phyloP scores from a whole-genome alignment of 352 stramenopile species.

The Phytophthora constricta region DNA sequence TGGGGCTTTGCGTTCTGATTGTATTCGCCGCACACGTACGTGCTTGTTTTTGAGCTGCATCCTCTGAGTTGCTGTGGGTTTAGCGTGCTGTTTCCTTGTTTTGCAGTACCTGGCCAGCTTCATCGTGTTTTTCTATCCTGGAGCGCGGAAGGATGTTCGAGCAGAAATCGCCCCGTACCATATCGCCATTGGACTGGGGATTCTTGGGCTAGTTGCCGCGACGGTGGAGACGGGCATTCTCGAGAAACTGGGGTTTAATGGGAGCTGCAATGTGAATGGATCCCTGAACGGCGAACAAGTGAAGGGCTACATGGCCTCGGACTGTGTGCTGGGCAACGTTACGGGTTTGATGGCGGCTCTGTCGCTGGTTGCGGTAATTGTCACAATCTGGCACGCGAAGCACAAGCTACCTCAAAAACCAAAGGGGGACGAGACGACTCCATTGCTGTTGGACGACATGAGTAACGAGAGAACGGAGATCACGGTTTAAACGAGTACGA shows the following conservation, averaged over 20 bases:
- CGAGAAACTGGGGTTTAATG: slow-evolving; percentile 88
- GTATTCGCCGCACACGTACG: slow-evolving; percentile 58
- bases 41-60: not conserved
- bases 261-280: slow-evolving; percentile 82
- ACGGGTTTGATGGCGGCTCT: slow-evolving; percentile 72
- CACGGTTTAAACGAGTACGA: slow-evolving; percentile 11
- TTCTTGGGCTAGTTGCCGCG: slow-evolving; percentile 66
- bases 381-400: slow-evolving; percentile 65
- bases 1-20: slow-evolving; percentile 73
- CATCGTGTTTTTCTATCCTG: slow-evolving; percentile 77
- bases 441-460: slow-evolving; percentile 48
- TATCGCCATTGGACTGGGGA: slow-evolving; percentile 65
- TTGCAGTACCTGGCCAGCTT: slow-evolving; percentile 72
- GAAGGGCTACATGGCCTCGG: slow-evolving; percentile 71
- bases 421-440: slow-evolving; percentile 45
- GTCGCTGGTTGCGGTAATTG: slow-evolving; percentile 45
- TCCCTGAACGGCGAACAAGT: slow-evolving; percentile 65
- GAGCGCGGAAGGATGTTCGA: slow-evolving; percentile 54
- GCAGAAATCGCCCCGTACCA: slow-evolving; percentile 63
- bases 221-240: slow-evolving; percentile 76
- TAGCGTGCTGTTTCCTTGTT: slow-evolving; percentile 2
- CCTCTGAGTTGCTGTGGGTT: not conserved
- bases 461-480: slow-evolving; percentile 37
- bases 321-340: slow-evolving; percentile 80
- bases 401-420: slow-evolving; percentile 25